Percentiles rank a stretch among this genome's conserved stretches.
These are phyloP conservation scores for Globisporangium radiosum DNA, from an alignment of 352 stramenopile genomes.

Conservation along the genomic window DNA sequence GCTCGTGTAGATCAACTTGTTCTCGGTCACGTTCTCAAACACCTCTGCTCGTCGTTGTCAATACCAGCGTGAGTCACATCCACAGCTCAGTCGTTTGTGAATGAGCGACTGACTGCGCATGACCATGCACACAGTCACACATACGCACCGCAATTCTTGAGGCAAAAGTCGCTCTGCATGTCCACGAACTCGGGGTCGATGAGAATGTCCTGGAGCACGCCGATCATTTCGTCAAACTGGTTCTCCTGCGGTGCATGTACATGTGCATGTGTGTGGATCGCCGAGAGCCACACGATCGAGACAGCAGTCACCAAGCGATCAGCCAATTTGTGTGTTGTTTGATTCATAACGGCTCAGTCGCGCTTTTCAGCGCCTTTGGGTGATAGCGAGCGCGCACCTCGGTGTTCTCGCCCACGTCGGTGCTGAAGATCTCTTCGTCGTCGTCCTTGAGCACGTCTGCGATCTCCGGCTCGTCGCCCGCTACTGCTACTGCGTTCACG, in stretches of 20 bases:
- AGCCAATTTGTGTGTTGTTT: not conserved
- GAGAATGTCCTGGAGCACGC: conserved; percentile 67
- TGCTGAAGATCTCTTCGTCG: conserved; percentile 60
- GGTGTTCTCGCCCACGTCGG: conserved; percentile 59
- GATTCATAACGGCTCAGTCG: no score
- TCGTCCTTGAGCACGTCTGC: conserved; percentile 33
- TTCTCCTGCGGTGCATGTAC: conserved; percentile 23
- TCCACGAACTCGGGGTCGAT: conserved; percentile 77
- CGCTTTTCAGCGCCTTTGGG: no score
- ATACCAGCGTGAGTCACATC: not conserved
- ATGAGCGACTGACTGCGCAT: no score
- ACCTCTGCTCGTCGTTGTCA: conserved; percentile 35
- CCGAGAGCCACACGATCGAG: not conserved
- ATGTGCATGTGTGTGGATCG: not conserved
- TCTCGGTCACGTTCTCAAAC: conserved; percentile 79
- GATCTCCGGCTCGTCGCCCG: conserved; percentile 44
- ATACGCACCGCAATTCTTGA: conserved; percentile 62
- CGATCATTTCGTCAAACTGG: conserved; percentile 80
- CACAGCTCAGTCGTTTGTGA: no score
- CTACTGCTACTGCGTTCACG: not conserved
- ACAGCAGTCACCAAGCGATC: no score
- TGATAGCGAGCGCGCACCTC: conserved; percentile 21
- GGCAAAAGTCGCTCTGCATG: conserved; percentile 71
- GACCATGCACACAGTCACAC: not conserved
- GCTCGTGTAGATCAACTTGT: conserved; percentile 80